These are phyloP conservation scores for Pistacia atlantica DNA, from an alignment of 345 rosid genomes.

Conservation along the genomic window DNA sequence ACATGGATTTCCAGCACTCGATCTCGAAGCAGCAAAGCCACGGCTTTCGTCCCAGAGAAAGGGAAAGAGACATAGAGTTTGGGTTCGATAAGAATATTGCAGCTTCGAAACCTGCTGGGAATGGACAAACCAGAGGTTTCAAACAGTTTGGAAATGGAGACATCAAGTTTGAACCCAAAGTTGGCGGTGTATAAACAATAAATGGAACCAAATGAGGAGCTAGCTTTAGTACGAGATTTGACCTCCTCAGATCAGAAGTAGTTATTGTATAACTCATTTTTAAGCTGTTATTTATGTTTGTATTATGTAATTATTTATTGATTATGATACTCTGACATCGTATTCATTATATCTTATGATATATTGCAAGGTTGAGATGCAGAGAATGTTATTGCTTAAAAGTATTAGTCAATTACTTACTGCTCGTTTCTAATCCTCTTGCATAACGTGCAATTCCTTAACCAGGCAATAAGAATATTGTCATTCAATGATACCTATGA, in stretches of 20 bases:
- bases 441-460: no score
- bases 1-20: conserved; percentile 36
- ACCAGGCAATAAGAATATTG: no score
- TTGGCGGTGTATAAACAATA: conserved; percentile 9
- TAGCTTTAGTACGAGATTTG: not conserved
- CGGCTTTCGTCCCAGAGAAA: conserved; percentile 17
- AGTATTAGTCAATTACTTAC: not conserved
- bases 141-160: conserved; percentile 28
- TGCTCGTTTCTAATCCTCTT: not conserved
- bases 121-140: conserved; percentile 30
- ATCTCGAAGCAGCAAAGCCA: conserved; percentile 24
- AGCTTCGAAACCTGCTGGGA: conserved; percentile 18
- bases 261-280: not conserved
- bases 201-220: not conserved
- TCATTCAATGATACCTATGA: no score
- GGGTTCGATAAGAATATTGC: conserved; percentile 48
- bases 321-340: no score
- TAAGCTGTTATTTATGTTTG: not conserved
- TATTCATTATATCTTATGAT: no score
- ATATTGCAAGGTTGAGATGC: no score
- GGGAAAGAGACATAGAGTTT: conserved; percentile 38
- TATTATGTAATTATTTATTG: no score
- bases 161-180: conserved; percentile 11
- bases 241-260: not conserved
- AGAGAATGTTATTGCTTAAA: no score